Evolutionary conservation across 352 stramenopile species (phyloP), one percentile per base, ranked within the genome.

Genomic region (Pythium aristosporum): DNA sequence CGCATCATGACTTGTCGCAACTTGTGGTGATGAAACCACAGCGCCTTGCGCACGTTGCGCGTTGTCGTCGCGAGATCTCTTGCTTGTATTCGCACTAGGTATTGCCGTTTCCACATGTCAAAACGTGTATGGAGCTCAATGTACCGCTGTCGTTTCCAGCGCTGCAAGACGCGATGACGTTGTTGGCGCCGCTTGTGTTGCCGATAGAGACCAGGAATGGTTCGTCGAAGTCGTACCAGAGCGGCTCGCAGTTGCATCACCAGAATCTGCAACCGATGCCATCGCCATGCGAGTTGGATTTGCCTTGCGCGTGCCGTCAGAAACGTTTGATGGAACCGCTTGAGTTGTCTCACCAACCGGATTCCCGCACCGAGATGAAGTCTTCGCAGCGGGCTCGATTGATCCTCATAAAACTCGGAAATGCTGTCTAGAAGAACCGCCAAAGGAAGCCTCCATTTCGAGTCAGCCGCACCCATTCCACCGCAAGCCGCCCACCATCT

Each of bases 21-120:
- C 32, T 71, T 68, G 30, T 71, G 62, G 37, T 74, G 57, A 37
- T 57, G 68, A 48, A 71, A 71, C 68, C 62, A 74, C 16, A 51
- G 15, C 3, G 58, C 59, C 34, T 68, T 68, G 5, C 68, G 49
- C 12, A 68, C 20, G 18, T 74, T 74, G 10, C 43, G 50, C 5
- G 43, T 67, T 4, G 61, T 54, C 10, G 67, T 67, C 15, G 41
- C 30, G n/a, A 73, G 43, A 15, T 67, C 61, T 34, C 46, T 50
- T 48, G 61, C 61, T 61, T 73, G 15, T 0, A 54, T 34, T 16
- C 20, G 25, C n/a, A 71, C 21, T 10, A 62, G n/a, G 43, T 71
- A 47, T 37, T 65, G 46, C 8, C 51, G 10, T 37, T 65, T 71
- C 68, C 62, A 74, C 1, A 42, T 50, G 5, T 62, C 46, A 28